Conservation (phyloP, 2,329 filamentous ascomycete genomes). For the Aspergillus aculeatus region DNA sequence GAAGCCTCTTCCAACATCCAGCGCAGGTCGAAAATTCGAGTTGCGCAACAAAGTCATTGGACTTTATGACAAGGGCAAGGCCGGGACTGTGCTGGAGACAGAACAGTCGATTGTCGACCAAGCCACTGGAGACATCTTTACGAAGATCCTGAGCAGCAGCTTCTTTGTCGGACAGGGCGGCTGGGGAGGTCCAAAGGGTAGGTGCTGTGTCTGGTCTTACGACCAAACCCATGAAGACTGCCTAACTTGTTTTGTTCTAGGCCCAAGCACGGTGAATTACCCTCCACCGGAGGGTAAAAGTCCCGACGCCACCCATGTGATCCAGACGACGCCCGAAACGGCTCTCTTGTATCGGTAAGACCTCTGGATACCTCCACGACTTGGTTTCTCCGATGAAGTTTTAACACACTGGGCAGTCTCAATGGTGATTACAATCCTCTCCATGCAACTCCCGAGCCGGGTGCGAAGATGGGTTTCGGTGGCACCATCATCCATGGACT, state of each 20-base stretch:
- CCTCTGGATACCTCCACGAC: background rate
- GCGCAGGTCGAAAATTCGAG: conserved; percentile 71
- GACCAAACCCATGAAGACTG: background rate
- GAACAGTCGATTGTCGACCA: conserved; percentile 75
- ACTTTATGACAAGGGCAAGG: conserved; percentile 86
- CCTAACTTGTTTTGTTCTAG: conserved; percentile 21
- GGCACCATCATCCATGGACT: conserved; percentile 87
- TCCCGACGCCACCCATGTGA: conserved; percentile 68
- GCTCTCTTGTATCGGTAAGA: conserved; percentile 68
- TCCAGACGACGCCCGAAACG: conserved; percentile 70
- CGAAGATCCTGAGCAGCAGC: conserved; percentile 64
- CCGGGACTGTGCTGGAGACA: conserved; percentile 76
- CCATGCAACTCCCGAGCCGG: conserved; percentile 81
- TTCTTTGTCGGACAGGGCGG: conserved; percentile 79
- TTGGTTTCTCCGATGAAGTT: background rate
- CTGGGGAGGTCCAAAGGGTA: conserved; percentile 88
- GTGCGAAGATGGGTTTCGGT: conserved; percentile 85
- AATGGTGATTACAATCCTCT: conserved; percentile 96
- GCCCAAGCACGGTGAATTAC: conserved; percentile 72
- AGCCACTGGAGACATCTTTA: conserved; percentile 67
- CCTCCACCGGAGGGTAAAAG: conserved; percentile 69
- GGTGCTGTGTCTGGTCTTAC: conserved; percentile 12
- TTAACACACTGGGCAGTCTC: conserved; percentile 52
- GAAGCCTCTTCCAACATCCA: conserved; percentile 71
- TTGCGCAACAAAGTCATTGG: conserved; percentile 74